phyloP scores from a whole-genome alignment of 2,329 filamentous ascomycete species.

The Podosphaera fusca region DNA sequence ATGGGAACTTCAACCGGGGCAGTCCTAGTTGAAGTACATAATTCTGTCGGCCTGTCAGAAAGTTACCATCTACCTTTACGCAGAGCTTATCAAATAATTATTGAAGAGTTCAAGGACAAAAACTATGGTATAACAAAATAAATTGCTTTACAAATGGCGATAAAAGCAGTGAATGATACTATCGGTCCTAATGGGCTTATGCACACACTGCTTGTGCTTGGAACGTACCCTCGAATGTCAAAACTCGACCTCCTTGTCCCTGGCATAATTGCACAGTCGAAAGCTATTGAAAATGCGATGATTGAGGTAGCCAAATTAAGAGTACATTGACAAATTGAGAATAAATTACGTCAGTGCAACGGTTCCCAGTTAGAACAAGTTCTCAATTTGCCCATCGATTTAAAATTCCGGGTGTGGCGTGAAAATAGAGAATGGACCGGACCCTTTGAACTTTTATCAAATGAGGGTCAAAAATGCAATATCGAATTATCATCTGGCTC shows the following conservation, averaged over 20 bases:
- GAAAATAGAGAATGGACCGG: neutral
- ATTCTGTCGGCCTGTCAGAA: neutral
- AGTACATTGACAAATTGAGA: neutral
- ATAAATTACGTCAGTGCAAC: neutral
- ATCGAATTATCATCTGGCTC: neutral
- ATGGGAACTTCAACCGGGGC: neutral
- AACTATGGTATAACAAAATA: neutral
- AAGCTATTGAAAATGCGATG: neutral
- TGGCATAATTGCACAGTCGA: neutral
- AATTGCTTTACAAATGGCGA: neutral
- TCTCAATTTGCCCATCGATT: neutral
- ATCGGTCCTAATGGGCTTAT: neutral
- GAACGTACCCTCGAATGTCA: too few relatives aligned
- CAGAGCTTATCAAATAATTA: neutral
- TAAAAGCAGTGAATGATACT: too few relatives aligned
- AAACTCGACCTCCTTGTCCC: neutral
- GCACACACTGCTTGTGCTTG: neutral
- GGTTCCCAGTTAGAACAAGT: neutral
- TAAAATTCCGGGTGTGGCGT: neutral
- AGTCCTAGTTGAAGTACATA: neutral
- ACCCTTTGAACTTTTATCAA: neutral
- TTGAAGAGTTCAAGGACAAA: neutral
- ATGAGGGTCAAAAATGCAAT: neutral
- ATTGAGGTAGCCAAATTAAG: neutral
- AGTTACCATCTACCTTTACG: neutral